Conservation (phyloP, 2,329 filamentous ascomycete species). For the Aspergillus versicolor region DNA sequence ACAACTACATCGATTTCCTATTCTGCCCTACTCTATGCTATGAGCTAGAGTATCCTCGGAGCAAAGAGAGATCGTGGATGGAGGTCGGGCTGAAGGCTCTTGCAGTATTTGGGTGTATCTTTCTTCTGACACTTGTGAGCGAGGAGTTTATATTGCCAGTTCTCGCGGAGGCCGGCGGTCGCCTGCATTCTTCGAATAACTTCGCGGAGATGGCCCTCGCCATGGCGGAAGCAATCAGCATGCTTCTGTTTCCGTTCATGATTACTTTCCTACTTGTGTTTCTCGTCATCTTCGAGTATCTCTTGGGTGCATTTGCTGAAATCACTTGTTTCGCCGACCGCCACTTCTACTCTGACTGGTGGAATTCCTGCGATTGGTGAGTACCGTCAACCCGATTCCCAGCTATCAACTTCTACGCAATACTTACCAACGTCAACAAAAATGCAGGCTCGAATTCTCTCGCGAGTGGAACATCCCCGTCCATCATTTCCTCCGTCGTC, state of each 20-base stretch:
- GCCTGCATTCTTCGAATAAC: constrained; percentile 49
- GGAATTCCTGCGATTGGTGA: constrained; percentile 58
- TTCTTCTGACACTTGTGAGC: constrained; percentile 83
- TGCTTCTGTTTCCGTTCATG: constrained; percentile 96
- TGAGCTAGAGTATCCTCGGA: constrained; percentile 92
- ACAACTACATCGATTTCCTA: constrained; percentile 83
- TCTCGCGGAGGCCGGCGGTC: constrained; percentile 67
- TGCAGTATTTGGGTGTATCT: constrained; percentile 94
- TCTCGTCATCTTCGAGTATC: constrained; percentile 96
- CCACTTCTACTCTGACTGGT: constrained; percentile 82
- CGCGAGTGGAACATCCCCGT: constrained; percentile 98
- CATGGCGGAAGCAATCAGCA: constrained; percentile 83
- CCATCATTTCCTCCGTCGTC: constrained; percentile 89
- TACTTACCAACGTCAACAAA: neutral
- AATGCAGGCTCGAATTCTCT: constrained; percentile 81
- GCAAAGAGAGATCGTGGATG: constrained; percentile 69
- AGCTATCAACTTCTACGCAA: neutral
- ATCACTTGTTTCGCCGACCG: constrained; percentile 91
- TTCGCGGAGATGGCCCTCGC: constrained; percentile 71
- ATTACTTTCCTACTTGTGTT: constrained; percentile 93
- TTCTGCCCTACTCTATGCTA: constrained; percentile 96
- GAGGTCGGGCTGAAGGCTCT: constrained; percentile 81
- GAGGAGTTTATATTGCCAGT: constrained; percentile 96
- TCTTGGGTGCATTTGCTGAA: constrained; percentile 91
- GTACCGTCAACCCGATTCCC: constrained; percentile 4